Conservation (phyloP, 352 stramenopile species). For the Globisporangium sylvaticum region DNA sequence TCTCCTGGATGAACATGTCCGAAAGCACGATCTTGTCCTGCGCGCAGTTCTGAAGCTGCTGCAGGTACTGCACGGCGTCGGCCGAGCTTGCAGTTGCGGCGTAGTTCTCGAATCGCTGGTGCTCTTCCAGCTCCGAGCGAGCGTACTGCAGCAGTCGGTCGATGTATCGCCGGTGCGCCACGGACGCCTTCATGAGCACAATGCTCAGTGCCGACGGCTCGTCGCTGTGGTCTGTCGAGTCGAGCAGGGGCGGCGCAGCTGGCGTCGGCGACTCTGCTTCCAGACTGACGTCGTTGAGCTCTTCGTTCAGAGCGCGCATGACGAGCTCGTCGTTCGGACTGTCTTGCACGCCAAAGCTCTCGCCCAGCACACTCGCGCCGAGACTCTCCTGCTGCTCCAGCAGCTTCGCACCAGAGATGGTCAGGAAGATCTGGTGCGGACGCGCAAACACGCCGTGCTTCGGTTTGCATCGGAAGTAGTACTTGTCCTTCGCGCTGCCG, state of each 20-base stretch:
- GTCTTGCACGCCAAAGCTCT: slow-evolving; percentile 14
- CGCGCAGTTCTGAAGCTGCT: slow-evolving; percentile 82
- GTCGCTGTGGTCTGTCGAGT: slow-evolving; percentile 23
- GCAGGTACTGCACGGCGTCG: slow-evolving; percentile 80
- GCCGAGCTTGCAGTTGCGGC: slow-evolving; percentile 71
- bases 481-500: slow-evolving; percentile 72
- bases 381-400: slow-evolving; percentile 35
- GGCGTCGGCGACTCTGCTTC: slow-evolving; percentile 22
- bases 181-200: slow-evolving; percentile 52
- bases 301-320: slow-evolving; percentile 22
- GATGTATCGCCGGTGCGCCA: slow-evolving; percentile 71
- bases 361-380: slow-evolving; percentile 17
- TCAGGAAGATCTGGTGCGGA: slow-evolving; percentile 72
- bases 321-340: slow-evolving; percentile 25
- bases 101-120: slow-evolving; percentile 75
- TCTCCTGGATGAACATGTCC: slow-evolving; percentile 83
- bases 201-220: slow-evolving; percentile 61
- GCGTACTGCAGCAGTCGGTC: slow-evolving; percentile 64
- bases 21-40: slow-evolving; percentile 87
- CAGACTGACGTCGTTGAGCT: slow-evolving; percentile 16
- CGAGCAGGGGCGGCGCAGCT: slow-evolving; percentile 17
- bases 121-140: slow-evolving; percentile 63
- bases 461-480: slow-evolving; percentile 76
- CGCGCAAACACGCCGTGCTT: slow-evolving; percentile 81
- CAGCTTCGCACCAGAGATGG: slow-evolving; percentile 52